A percentile compares a stretch with the other conserved stretches of the same genome.
Evolutionary conservation across 2,329 filamentous ascomycete species (phyloP).

Genomic region (Rhynchosporium secalis): DNA sequence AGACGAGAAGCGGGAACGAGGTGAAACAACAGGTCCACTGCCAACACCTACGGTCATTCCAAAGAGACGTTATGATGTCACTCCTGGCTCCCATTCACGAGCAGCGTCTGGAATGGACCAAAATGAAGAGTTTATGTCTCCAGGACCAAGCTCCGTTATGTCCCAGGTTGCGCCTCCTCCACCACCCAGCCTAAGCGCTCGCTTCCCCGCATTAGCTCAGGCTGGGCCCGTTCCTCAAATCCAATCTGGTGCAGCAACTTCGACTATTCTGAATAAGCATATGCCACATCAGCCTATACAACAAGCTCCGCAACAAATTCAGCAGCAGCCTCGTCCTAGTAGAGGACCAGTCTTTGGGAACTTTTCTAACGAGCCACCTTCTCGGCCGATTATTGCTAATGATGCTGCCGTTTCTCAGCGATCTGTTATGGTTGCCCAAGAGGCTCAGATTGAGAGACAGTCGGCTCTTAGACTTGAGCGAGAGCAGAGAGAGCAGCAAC

Average conservation of each 20-base stretch:
- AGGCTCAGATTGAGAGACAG: conserved; percentile 37
- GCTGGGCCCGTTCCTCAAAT: conserved; percentile 38
- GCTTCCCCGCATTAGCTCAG: conserved; percentile 39
- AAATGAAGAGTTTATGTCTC: conserved; percentile 44
- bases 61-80: conserved; percentile 54
- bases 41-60: conserved; percentile 56
- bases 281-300: conserved; percentile 32
- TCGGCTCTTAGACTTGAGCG: conserved; percentile 34
- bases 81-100: conserved; percentile 43
- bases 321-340: conserved; percentile 26
- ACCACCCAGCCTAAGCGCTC: conserved; percentile 27
- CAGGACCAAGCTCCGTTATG: conserved; percentile 26
- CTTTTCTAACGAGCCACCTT: conserved; percentile 31
- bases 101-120: conserved; percentile 50
- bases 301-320: conserved; percentile 26
- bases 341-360: conserved; percentile 37
- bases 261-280: conserved; percentile 33
- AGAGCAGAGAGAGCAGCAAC: conserved; percentile 29
- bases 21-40: conserved; percentile 60
- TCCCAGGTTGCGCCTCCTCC: conserved; percentile 36
- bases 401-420: conserved; percentile 32
- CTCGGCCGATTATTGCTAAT: conserved; percentile 32
- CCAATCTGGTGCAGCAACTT: conserved; percentile 30
- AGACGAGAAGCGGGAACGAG: conserved; percentile 54
- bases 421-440: conserved; percentile 34